Base-by-base conservation (phyloP, 768 basidiomycete species). In the Mycena leptocephala region DNA sequence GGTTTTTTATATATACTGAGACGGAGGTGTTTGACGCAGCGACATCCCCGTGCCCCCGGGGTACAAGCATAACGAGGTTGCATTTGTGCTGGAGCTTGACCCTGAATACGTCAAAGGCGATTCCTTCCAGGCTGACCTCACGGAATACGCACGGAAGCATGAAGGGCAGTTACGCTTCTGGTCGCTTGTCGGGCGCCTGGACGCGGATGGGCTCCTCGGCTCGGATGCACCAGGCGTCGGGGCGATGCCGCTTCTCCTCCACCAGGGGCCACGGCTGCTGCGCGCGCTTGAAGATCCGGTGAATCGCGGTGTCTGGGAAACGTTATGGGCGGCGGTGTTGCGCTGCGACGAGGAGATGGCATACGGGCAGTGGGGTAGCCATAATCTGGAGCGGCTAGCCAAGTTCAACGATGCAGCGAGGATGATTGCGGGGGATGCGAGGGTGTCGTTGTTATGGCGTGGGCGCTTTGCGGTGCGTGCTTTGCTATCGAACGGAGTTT, bases 391-490 rank as follows among this genome's bases (percentile, higher is more conserved):
- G 48, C 22, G 48, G 48, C 55, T 74, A 7, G 58, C 32, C 22
- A 18, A 20, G 58, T 59, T 59, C 72, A 66, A 64, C 26, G 56
- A 59, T 30, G 75, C 75, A 14, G 41, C 28, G 64, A 46, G 39
- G 18, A 61, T 1, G 24, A 72, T 76, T 43, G 75, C 48, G n/a
- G 24, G 26, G 28, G 69, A 65, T 33, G 43, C 59, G 16, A 65
- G 65, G 22, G 56, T 53, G 58, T 30, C 70, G 14, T 20, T 76
- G 39, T 30, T 26, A 16, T 72, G 70, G 70, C 63, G 70, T 24
- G 75, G 18, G 24, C 70, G 75, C 33, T 72, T 76, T 56, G 70
- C 70, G 30, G 75, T 76, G 35, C 33, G 70, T 72, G 46, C 48
- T 32, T 55, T 39, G 9, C 20, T 58, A 26, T 64, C 22, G 28